Evolutionary conservation across 176 grass and related monocot species (phyloP), one percentile per base, ranked within the genome.

Genomic region (Aegilops speltoides): DNA sequence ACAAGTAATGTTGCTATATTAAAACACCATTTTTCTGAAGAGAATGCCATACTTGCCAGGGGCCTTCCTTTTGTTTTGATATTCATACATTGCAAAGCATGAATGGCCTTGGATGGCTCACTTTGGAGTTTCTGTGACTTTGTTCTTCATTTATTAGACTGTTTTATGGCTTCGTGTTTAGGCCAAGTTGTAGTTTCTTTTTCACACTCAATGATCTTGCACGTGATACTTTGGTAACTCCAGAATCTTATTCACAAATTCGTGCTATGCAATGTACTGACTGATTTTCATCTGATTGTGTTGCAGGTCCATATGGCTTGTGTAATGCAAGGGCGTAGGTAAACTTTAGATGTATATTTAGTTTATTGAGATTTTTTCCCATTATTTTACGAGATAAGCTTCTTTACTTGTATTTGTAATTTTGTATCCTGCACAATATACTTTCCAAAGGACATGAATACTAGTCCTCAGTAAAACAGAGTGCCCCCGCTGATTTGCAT

Each of bases 271-370:
- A 56, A 11, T 32, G 73, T 29, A 73, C 16, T 68, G 76, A 29
- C 64, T 80, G 29, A 23, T 37, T 43, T 43, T 80, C 77, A 33
- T 73, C 19, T 81, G 50, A 73, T 87, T 79, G 79, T 13, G 16
- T 92, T 89, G 89, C 88, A 98, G 96, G 96, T 98, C 19, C 91
- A 94, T 76, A 98, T 98, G 96, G 93, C 96, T 59, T 98, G 96
- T 89, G 89, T 98, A 84, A 91, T 94, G 92, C 93, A 98, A 85
- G 92, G 96, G 28, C 89, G 78, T 78, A 90, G 96, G 96, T 98
- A 93, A 92, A 64, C 13, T 60, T 61, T 76, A 29, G 68, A 87
- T 80, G 20, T 52, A 69, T 82, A 84, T 22, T 67, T 68, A 29
- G 3, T 68, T 85, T 85, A 26, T n/a, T 76, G 70, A 11, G 67